Conservation (phyloP, 2,329 filamentous ascomycete genomes). For the Periconia macrospinosa region DNA sequence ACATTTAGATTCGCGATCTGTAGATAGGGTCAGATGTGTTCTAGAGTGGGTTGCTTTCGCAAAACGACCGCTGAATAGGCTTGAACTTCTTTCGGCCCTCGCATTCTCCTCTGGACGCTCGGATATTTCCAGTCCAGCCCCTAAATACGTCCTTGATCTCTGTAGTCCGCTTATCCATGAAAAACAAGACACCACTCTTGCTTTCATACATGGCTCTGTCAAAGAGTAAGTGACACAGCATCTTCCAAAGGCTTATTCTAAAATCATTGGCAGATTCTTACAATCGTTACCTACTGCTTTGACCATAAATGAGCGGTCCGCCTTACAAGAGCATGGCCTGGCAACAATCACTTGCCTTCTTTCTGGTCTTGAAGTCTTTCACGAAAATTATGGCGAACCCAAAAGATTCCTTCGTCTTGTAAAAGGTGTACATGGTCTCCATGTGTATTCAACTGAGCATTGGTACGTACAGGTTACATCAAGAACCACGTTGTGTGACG, state of each 20-base stretch:
- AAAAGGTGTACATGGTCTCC: slow-evolving; percentile 16
- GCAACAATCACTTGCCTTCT: slow-evolving; percentile 11
- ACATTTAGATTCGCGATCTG: slow-evolving; percentile 1
- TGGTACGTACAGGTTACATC: slow-evolving; percentile 1
- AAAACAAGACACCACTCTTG: slow-evolving; percentile 9
- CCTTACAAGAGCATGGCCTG: slow-evolving; percentile 6
- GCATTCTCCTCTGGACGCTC: slow-evolving; percentile 15
- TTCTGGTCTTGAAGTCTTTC: slow-evolving; percentile 7
- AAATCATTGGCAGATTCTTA: slow-evolving; percentile 3
- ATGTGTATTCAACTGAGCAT: slow-evolving; percentile 17
- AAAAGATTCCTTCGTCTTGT: slow-evolving; percentile 9
- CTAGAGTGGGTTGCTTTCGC: slow-evolving; percentile 15
- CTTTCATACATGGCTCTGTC: slow-evolving; percentile 18
- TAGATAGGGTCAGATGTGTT: slow-evolving; percentile 8
- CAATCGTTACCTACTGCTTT: neutral
- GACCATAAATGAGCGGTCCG: slow-evolving; percentile 1
- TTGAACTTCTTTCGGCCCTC: slow-evolving; percentile 13
- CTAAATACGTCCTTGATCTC: slow-evolving; percentile 9
- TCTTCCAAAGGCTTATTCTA: neutral
- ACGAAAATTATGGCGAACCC: neutral
- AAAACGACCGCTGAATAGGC: slow-evolving; percentile 7
- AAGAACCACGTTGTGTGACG: no score
- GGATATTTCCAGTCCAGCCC: slow-evolving; percentile 1
- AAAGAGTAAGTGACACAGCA: slow-evolving; percentile 9
- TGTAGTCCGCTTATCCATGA: slow-evolving; percentile 16